Evolutionary conservation across 2,329 filamentous ascomycete genomes (phyloP).

Genomic region (Fonsecaea pedrosoi): DNA sequence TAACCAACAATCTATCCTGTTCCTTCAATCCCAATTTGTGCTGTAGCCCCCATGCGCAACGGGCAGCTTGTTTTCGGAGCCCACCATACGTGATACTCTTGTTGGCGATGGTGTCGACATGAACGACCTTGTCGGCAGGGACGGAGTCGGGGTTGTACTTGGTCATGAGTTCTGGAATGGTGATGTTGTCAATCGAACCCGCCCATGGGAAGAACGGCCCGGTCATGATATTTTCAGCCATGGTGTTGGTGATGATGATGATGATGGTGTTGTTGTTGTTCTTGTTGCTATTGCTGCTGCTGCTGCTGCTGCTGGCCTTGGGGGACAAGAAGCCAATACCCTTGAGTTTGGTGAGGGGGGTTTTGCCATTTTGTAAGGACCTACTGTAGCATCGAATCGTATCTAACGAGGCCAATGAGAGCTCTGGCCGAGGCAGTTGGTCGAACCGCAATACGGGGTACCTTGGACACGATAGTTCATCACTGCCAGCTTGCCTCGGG

Average conservation of each 20-base stretch:
- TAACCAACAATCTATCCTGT: constrained; percentile 38
- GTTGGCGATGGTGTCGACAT: constrained; percentile 41
- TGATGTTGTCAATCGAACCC: constrained; percentile 31
- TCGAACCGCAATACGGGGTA: not conserved
- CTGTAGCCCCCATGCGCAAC: constrained; percentile 41
- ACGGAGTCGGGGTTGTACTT: constrained; percentile 42
- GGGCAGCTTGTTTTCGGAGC: constrained; percentile 39
- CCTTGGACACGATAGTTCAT: not conserved
- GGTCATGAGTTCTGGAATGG: constrained; percentile 41
- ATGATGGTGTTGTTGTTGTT: too few species aligned
- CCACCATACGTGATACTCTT: constrained; percentile 41
- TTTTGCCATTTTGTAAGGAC: not conserved
- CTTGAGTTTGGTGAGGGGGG: not conserved
- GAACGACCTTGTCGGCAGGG: constrained; percentile 39
- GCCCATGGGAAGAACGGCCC: constrained; percentile 17
- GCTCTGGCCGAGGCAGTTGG: constrained; percentile 3
- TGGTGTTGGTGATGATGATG: not conserved
- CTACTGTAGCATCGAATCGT: not conserved
- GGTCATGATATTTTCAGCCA: constrained; percentile 5
- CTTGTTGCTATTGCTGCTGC: not conserved
- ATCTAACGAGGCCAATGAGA: not conserved
- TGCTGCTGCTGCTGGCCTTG: not conserved
- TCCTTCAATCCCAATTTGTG: constrained; percentile 35
- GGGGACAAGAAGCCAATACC: not conserved
- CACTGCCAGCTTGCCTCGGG: not conserved